A percentile compares a stretch with the other conserved stretches of the same genome.
Conservation (phyloP, 1,284 basidiomycete genomes). For the Schizopora paradoxa region DNA sequence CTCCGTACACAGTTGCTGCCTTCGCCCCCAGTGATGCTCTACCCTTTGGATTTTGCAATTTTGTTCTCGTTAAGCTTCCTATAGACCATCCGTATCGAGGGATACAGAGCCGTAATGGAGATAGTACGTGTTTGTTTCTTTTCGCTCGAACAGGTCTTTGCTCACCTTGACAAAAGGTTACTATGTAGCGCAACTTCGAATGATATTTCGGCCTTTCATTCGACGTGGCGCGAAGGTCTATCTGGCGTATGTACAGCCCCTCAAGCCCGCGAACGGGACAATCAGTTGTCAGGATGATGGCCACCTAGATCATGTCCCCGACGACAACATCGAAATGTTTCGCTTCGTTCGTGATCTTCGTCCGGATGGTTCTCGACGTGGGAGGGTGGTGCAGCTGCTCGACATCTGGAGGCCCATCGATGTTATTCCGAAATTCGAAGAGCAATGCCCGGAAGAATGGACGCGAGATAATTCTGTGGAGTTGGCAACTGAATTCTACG, state of each 20-base stretch:
- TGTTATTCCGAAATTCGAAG: not conserved
- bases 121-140: not conserved
- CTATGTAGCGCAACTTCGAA: not conserved
- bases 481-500: not conserved
- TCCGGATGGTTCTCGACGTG: not conserved
- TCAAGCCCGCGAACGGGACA: not conserved
- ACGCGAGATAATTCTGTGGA: not conserved
- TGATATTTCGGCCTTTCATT: not conserved
- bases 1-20: not conserved
- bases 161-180: not conserved
- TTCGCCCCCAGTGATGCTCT: not conserved
- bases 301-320: not conserved
- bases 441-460: conserved; percentile 1
- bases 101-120: not conserved
- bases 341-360: not conserved
- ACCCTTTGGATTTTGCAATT: not conserved
- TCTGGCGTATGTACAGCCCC: not conserved
- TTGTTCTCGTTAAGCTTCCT: not conserved
- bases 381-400: not conserved
- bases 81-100: too few species aligned
- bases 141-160: not conserved
- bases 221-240: not conserved
- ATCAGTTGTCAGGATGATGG: not conserved
- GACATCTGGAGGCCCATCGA: conserved; percentile 2
- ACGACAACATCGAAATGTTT: not conserved